A percentile compares a stretch with the other conserved stretches of the same genome.
These are phyloP conservation scores for Penicillium freii DNA, from an alignment of 2,329 filamentous ascomycete species.

Conservation along the genomic window DNA sequence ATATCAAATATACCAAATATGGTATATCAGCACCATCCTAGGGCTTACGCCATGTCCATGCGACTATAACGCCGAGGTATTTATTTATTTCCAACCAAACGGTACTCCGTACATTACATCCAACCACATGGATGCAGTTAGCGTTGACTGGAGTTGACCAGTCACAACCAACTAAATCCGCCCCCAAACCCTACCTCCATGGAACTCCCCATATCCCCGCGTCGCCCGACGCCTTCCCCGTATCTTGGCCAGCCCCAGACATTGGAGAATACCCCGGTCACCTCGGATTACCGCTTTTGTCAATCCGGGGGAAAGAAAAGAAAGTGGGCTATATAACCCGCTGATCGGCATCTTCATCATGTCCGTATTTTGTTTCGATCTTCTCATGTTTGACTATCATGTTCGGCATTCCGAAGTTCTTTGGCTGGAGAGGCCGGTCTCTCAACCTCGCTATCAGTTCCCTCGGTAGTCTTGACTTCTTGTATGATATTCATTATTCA, in stretches of 20 bases:
- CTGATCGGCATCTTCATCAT: conserved; percentile 5
- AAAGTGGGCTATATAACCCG: conserved; percentile 25
- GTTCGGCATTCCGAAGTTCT: conserved; percentile 31
- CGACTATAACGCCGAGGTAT: conserved; percentile 1
- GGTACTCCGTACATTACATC: neutral
- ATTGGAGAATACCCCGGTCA: conserved; percentile 7
- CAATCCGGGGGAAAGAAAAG: conserved; percentile 16
- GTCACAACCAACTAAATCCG: conserved; percentile 8
- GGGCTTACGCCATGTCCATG: neutral
- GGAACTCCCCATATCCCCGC: conserved; percentile 17
- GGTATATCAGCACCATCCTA: neutral
- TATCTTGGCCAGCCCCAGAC: conserved; percentile 26
- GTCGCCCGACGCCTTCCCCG: conserved; percentile 19
- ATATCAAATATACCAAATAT: neutral
- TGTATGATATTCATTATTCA: conserved; percentile 18
- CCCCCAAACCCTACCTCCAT: conserved; percentile 13
- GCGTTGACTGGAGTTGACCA: neutral
- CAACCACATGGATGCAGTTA: neutral
- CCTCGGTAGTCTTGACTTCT: conserved; percentile 45
- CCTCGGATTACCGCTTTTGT: conserved; percentile 29
- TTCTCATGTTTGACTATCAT: conserved; percentile 20
- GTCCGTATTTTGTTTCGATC: conserved; percentile 3
- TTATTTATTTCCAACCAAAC: neutral
- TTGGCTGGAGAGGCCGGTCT: conserved; percentile 28
- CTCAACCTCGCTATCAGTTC: conserved; percentile 41